phyloP scores from a whole-genome alignment of 345 rosid species.

The Sisymbrium altissimum region DNA sequence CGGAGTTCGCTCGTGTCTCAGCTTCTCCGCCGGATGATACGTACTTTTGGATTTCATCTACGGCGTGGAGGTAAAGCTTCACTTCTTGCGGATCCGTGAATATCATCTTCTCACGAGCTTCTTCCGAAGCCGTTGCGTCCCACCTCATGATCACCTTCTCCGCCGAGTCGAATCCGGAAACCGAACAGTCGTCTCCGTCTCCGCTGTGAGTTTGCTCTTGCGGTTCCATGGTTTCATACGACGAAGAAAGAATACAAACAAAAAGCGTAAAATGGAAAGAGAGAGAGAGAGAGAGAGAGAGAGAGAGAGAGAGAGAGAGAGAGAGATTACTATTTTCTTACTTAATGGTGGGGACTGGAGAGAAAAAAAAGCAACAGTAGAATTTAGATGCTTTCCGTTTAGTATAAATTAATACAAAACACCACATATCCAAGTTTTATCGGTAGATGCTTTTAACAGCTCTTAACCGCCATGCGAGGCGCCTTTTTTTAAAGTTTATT shows the following conservation, averaged over 20 bases:
- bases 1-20: constrained; percentile 45
- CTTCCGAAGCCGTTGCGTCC: constrained; percentile 91
- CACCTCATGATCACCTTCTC: constrained; percentile 77
- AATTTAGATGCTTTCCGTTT: not conserved
- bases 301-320: constrained; percentile 14
- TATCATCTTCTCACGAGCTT: constrained; percentile 78
- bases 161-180: constrained; percentile 52
- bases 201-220: constrained; percentile 34
- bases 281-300: constrained; percentile 14
- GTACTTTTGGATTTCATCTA: constrained; percentile 75
- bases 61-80: constrained; percentile 79
- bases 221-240: constrained; percentile 52
- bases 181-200: constrained; percentile 21
- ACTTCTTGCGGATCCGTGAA: constrained; percentile 75
- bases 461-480: constrained; percentile 29
- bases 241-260: not conserved
- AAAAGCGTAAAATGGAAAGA: constrained; percentile 10
- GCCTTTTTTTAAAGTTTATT: constrained; percentile 8
- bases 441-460: constrained; percentile 6
- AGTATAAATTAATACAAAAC: not conserved
- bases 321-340: not conserved
- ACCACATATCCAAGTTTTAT: constrained; percentile 2
- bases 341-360: not conserved
- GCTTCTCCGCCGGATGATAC: constrained; percentile 44
- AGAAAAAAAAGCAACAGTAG: not conserved